Conservation (phyloP, 352 stramenopile genomes). For the Phytophthora capsici region DNA sequence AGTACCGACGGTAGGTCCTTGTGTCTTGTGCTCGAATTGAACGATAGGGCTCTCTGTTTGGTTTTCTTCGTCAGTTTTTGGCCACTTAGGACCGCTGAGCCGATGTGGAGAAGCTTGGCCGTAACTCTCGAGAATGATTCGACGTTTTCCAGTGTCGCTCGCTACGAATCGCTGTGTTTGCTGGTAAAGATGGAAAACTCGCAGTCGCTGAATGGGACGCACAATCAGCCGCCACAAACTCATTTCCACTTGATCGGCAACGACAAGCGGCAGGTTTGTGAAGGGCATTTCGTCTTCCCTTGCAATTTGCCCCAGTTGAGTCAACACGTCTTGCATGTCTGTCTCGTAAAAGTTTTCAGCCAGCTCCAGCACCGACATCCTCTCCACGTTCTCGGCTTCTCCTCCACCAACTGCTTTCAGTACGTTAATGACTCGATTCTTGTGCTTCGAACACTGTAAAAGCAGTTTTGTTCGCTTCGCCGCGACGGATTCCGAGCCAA, state of each 20-base stretch:
- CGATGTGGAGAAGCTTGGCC: constrained; percentile 8
- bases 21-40: background rate
- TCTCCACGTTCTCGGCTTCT: constrained; percentile 10
- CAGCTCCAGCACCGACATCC: constrained; percentile 20
- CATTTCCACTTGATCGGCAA: constrained; percentile 29
- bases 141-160: constrained; percentile 13
- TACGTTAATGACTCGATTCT: background rate
- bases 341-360: constrained; percentile 19
- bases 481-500: constrained; percentile 18
- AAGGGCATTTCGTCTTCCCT: constrained; percentile 12
- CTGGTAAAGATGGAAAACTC: constrained; percentile 43
- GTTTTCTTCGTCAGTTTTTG: background rate
- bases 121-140: constrained; percentile 20
- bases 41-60: background rate
- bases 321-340: constrained; percentile 1
- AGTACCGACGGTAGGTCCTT: background rate
- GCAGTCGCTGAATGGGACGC: constrained; percentile 41
- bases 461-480: constrained; percentile 22
- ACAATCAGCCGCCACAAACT: constrained; percentile 54
- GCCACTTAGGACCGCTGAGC: background rate
- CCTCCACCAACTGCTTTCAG: constrained; percentile 5
- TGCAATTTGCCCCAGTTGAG: constrained; percentile 8
- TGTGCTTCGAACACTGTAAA: constrained; percentile 2
- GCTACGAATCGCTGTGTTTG: constrained; percentile 31
- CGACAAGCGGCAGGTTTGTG: constrained; percentile 29